Base-by-base conservation (phyloP, 495 filamentous ascomycete genomes). In the Trichoderma parareesei region DNA sequence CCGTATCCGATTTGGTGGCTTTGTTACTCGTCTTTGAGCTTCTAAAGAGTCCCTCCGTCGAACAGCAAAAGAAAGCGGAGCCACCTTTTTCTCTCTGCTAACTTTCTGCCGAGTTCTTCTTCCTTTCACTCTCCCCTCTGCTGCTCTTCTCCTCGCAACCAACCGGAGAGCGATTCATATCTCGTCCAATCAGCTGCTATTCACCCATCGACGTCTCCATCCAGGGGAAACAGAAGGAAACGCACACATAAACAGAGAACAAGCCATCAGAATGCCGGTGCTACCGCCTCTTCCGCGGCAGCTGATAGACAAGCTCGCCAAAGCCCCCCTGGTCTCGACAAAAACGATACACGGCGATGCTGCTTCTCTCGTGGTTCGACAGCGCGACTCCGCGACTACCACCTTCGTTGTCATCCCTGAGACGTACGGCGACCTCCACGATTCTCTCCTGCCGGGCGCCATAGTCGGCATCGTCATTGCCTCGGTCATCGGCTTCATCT, bases 391-490 rank as follows among this genome's bases (percentile, higher is more conserved):
- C 16, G 35, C 37, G 5, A 5, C 14, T 5, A 13, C 53, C 27
- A 57, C 53, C 53, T 57, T 55, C n/a, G 55, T 65, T 38, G 77
- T 77, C 7, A 76, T 96, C 69, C 89, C 90, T 5, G 78, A 86
- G 48, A 82, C 82, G 65, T 96, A 96, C 81, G 82, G 83, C 38
- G 75, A 79, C 60, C 77, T 85, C 20, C 72, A 84, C 70, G 69
- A 72, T 61, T 82, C 87, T 11, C 90, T 88, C 0, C 33, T 78
- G 5, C 81, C 92, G 0, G 92, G 91, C 43, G 83, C 85, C 20
- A 84, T 96, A n/a, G 91, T 81, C 14, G 92, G 91, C 66, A 93
- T 95, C 63, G 85, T 91, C 35, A 83, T 97, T 41, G 92, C 92
- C 68, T 82, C 84, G 60, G 87, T 96, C n/a, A 84, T 78, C n/a